Base-by-base conservation (phyloP, 345 rosid genomes). In the Rhizophora apiculata region DNA sequence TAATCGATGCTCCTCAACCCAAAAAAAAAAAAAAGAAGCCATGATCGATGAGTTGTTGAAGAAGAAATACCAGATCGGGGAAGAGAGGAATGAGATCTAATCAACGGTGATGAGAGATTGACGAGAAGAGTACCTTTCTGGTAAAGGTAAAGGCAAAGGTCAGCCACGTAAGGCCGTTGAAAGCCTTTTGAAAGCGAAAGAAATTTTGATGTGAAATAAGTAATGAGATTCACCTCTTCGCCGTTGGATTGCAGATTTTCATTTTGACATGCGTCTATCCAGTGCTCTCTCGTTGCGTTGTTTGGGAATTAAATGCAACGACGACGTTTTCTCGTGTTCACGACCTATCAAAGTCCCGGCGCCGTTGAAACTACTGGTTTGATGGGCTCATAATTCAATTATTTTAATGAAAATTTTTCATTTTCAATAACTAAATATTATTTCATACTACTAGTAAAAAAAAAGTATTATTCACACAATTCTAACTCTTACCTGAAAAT, bases 161-260 rank as follows among this genome's bases (percentile, higher is more conserved):
- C 75, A 39, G 69, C 75, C 64, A 64, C 69, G 62, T 60, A 48
- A 61, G 67, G 70, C 70, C 43, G 76, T 73, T 73, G 71, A 73
- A 43, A 57, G 20, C 21, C 15, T 39, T 65, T 6, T 22, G 31
- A 68, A 60, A 39, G 26, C 5, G 34, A 48, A 43, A 43, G 49
- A 43, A 10, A 10, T 4, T 29, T 20, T 52, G 21, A 10, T 0
- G 26, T n/a, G 70, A 3, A 16, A 36, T 63, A 55, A 29, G 63
- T 29, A 37, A 31, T 63, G 22, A 30, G 26, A 60, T 6, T n/a
- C 30, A 27, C 15, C 21, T 64, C 6, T 22, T 64, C 20, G 39
- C 75, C 75, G 64, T 72, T 32, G 10, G 75, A 72, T 72, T 54
- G 1, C 19, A 60, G 5, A 29, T n/a, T 21, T 57, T 27, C 53